These are phyloP conservation scores for Oryza glaberrima DNA, from an alignment of 176 grass and related monocot species.

Conservation along the genomic window DNA sequence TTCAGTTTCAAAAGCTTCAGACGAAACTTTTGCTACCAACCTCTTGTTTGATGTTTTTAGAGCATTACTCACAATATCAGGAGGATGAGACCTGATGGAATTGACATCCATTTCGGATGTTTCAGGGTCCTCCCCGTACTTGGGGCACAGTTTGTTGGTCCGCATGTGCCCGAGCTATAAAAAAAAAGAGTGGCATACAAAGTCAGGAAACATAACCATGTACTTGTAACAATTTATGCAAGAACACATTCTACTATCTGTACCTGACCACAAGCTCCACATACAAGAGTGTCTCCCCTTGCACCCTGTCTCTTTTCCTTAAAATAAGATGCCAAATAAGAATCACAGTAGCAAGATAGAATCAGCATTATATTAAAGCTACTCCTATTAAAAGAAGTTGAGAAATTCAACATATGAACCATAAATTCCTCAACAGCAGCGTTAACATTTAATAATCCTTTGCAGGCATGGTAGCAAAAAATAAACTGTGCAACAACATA, in stretches of 20 bases:
- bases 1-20: constrained; percentile 64
- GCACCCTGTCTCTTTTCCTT: constrained; percentile 84
- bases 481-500: not conserved
- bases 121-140: constrained; percentile 86
- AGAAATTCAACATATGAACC: constrained; percentile 31
- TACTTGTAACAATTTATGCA: constrained; percentile 22
- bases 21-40: constrained; percentile 64
- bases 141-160: constrained; percentile 95
- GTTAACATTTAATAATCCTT: constrained; percentile 17
- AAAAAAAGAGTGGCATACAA: constrained; percentile 37
- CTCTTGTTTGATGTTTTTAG: constrained; percentile 73
- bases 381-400: constrained; percentile 25
- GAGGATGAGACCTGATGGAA: constrained; percentile 59
- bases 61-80: constrained; percentile 51
- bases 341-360: constrained; percentile 34
- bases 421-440: constrained; percentile 10
- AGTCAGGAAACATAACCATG: constrained; percentile 6
- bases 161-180: constrained; percentile 94
- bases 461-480: constrained; percentile 24
- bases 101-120: constrained; percentile 61
- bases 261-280: constrained; percentile 94
- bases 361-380: constrained; percentile 30
- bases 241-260: constrained; percentile 30
- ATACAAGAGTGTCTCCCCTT: constrained; percentile 78
- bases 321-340: constrained; percentile 51